Percentiles rank a stretch among this genome's conserved stretches.
Evolutionary conservation across 257 asterid species (phyloP).

Genomic region (Osmanthus fragrans): DNA sequence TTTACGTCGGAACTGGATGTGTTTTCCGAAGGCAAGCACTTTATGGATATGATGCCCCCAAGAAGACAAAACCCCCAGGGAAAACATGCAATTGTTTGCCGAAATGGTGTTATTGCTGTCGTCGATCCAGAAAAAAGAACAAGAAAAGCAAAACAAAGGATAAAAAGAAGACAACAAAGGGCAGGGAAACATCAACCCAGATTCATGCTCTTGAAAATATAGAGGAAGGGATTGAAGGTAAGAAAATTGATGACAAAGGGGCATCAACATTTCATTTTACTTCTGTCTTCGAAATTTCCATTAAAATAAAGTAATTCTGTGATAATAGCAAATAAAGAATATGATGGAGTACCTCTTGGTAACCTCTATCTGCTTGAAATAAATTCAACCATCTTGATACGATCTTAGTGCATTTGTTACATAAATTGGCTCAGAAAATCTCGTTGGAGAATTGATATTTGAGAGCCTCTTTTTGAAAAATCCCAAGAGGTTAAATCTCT

Average conservation of each 20-base stretch:
- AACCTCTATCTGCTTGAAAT: not conserved
- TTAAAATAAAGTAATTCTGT: too few species aligned
- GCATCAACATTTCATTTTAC: not conserved
- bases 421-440: not conserved
- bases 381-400: not conserved
- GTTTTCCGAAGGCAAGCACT: slow-evolving; percentile 95
- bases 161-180: slow-evolving; percentile 62
- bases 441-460: not conserved
- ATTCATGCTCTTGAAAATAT: slow-evolving; percentile 96
- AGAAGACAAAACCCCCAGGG: slow-evolving; percentile 83
- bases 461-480: not conserved
- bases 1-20: slow-evolving; percentile 95
- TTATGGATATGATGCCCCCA: slow-evolving; percentile 82
- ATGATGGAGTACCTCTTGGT: not conserved
- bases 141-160: slow-evolving; percentile 63
- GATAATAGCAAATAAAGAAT: not conserved
- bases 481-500: not conserved
- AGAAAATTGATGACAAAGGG: slow-evolving; percentile 16
- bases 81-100: slow-evolving; percentile 97
- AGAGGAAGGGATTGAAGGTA: slow-evolving; percentile 93
- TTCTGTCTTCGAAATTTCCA: not conserved
- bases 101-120: slow-evolving; percentile 70
- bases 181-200: slow-evolving; percentile 70
- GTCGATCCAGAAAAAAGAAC: slow-evolving; percentile 56
- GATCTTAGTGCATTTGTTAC: not conserved